Percentiles rank a stretch among this genome's conserved stretches.
Conservation (phyloP, 495 filamentous ascomycete species). For the Xylaria bambusicola region DNA sequence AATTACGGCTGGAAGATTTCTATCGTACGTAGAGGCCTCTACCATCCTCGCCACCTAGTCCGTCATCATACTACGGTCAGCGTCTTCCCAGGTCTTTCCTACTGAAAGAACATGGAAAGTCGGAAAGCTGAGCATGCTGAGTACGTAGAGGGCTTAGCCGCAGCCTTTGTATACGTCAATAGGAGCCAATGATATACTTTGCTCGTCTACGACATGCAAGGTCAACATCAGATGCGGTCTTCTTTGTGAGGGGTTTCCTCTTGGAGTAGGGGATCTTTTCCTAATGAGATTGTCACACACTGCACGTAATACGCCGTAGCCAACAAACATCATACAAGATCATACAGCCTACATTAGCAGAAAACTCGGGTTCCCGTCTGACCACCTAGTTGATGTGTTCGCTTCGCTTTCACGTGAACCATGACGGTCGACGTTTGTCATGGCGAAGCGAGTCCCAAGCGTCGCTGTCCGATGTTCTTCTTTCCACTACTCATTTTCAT, state of each 20-base stretch:
- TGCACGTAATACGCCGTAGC: slow-evolving; percentile 19
- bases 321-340: slow-evolving; percentile 15
- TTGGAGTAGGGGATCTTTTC: slow-evolving; percentile 1
- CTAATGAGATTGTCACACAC: not conserved
- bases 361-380: not conserved
- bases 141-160: not conserved
- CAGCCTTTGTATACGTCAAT: too few species aligned
- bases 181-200: not conserved
- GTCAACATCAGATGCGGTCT: not conserved
- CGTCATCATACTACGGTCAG: too few species aligned
- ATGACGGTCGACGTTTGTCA: not conserved
- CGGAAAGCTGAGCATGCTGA: not conserved
- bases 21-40: not conserved
- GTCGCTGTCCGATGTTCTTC: not conserved
- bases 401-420: not conserved
- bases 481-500: not conserved
- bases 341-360: not conserved
- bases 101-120: not conserved
- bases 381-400: not conserved
- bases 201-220: not conserved
- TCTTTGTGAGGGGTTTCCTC: slow-evolving; percentile 1
- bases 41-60: not conserved
- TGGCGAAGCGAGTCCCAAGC: not conserved
- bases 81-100: too few species aligned
- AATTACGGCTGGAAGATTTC: too few species aligned